These are phyloP conservation scores for Phragmites australis DNA, from an alignment of 176 grass and related monocot genomes.

Conservation along the genomic window DNA sequence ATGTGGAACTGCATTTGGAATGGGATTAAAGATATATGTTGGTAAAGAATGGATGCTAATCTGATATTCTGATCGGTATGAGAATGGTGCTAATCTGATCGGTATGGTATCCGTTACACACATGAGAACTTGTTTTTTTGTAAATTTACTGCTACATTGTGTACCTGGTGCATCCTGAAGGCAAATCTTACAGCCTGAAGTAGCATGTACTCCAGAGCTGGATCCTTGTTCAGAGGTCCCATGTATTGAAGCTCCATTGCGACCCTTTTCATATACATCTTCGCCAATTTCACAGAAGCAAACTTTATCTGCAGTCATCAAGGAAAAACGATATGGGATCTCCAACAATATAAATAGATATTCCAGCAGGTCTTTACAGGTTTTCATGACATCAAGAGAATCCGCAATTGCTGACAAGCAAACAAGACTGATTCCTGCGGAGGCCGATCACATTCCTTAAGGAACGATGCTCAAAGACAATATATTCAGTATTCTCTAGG, in stretches of 20 bases:
- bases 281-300: conserved; percentile 91
- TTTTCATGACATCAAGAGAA: neutral
- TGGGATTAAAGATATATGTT: neutral
- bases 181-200: conserved; percentile 98
- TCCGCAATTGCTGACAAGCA: neutral
- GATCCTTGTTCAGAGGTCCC: conserved; percentile 90
- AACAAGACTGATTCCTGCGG: neutral
- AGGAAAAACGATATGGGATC: too few relatives aligned
- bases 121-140: neutral
- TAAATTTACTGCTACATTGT: neutral
- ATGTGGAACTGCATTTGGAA: neutral
- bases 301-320: conserved; percentile 81
- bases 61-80: conserved; percentile 17
- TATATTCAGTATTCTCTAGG: neutral
- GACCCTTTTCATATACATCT: conserved; percentile 96
- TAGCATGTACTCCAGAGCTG: conserved; percentile 94
- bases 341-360: neutral
- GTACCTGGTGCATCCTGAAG: conserved; percentile 99
- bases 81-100: conserved; percentile 23
- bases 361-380: neutral
- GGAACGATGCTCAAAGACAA: neutral
- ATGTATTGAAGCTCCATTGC: conserved; percentile 90
- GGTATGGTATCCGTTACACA: neutral
- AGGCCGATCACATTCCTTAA: neutral
- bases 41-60: neutral